Conservation (phyloP, 2,329 filamentous ascomycete species). For the Paraphoma chrysanthemicola region DNA sequence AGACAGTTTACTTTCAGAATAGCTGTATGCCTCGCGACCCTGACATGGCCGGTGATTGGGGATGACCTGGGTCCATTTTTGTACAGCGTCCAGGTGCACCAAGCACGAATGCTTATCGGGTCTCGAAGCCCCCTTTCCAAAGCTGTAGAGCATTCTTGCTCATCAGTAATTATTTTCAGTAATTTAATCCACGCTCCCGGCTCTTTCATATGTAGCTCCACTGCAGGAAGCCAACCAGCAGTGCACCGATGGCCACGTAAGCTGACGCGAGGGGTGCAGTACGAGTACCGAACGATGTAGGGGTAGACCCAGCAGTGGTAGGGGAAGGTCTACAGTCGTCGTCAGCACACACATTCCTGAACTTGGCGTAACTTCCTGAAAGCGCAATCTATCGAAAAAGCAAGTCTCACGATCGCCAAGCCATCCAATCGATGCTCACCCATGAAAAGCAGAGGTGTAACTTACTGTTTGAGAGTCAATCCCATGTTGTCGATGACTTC, state of each 20-base stretch:
- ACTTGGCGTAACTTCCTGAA: constrained; percentile 2
- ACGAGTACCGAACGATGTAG: constrained; percentile 7
- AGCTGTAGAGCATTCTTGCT: not conserved
- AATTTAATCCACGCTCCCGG: not conserved
- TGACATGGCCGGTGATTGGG: no score
- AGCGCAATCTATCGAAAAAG: not conserved
- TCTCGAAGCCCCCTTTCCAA: not conserved
- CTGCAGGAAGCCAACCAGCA: constrained; percentile 14
- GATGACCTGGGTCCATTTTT: no score
- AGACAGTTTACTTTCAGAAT: no score
- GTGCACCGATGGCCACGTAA: constrained; percentile 5
- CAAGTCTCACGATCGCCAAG: not conserved
- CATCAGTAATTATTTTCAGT: not conserved
- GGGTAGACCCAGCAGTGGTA: not conserved
- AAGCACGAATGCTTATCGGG: no score
- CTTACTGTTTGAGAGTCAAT: constrained; percentile 40
- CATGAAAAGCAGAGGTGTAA: not conserved
- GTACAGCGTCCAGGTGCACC: no score
- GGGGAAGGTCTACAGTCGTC: not conserved
- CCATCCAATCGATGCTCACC: not conserved
- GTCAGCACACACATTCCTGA: constrained; percentile 15
- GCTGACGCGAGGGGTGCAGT: constrained; percentile 7
- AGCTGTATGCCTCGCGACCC: no score
- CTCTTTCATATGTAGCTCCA: constrained; percentile 17
- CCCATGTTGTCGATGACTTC: constrained; percentile 33